phyloP scores from a whole-genome alignment of 1,284 basidiomycete species.

The Ustanciosporium gigantosporum region DNA sequence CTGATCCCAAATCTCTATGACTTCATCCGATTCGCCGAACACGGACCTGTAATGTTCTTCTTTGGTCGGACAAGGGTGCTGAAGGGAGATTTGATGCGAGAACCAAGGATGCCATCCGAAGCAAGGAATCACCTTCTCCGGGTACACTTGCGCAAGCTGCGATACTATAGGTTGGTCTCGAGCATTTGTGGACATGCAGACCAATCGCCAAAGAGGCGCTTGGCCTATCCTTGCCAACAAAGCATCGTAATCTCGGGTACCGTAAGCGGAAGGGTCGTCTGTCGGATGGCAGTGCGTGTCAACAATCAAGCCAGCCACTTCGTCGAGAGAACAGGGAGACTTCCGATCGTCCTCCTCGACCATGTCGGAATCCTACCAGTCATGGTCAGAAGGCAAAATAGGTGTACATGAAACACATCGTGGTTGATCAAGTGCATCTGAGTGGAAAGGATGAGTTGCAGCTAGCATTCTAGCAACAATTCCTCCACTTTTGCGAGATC shows the following conservation, averaged over 20 bases:
- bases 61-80: constrained; percentile 16
- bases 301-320: constrained; percentile 16
- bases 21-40: constrained; percentile 22
- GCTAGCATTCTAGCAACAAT: no score
- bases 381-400: no score
- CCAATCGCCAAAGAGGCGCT: constrained; percentile 13
- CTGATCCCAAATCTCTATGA: constrained; percentile 28
- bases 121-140: constrained; percentile 32
- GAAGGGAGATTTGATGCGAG: constrained; percentile 46
- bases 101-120: constrained; percentile 58
- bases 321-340: no score
- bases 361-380: no score
- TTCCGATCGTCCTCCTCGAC: no score
- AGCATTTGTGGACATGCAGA: constrained; percentile 52
- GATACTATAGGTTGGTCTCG: constrained; percentile 49
- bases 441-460: no score
- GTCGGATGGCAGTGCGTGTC: constrained; percentile 56
- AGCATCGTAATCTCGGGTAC: constrained; percentile 9
- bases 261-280: constrained; percentile 40
- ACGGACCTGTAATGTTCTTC: constrained; percentile 39
- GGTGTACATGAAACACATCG: no score
- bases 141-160: constrained; percentile 17
- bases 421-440: no score
- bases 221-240: constrained; percentile 13
- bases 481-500: no score